Percentiles rank a stretch among this genome's conserved stretches.
Evolutionary conservation across 2,329 filamentous ascomycete species (phyloP).

Genomic region (Dothiorella sarmentorum): DNA sequence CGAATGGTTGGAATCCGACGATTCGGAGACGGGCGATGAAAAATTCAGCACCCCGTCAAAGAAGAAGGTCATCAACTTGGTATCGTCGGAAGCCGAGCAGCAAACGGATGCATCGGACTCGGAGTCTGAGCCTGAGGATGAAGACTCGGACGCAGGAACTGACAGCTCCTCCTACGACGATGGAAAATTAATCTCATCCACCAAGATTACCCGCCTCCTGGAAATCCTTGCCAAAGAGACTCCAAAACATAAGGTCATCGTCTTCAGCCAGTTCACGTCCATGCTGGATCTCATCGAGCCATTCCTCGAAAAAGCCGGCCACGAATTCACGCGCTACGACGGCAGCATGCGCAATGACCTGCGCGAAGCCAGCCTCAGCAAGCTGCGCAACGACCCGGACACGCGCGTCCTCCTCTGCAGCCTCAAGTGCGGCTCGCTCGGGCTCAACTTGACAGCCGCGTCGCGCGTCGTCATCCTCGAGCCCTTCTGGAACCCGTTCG

Average conservation of each 20-base stretch:
- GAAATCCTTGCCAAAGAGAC: slow-evolving; percentile 76
- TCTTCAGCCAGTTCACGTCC: slow-evolving; percentile 96
- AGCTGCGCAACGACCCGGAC: slow-evolving; percentile 68
- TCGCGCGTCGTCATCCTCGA: slow-evolving; percentile 92
- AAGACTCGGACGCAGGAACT: slow-evolving; percentile 37
- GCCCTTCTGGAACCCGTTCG: slow-evolving; percentile 98
- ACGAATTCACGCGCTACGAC: slow-evolving; percentile 86
- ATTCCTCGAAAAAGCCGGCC: slow-evolving; percentile 71
- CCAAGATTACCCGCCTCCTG: slow-evolving; percentile 86
- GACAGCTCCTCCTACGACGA: slow-evolving; percentile 37
- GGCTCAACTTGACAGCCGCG: slow-evolving; percentile 90
- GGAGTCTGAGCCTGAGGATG: slow-evolving; percentile 31
- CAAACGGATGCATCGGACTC: slow-evolving; percentile 24
- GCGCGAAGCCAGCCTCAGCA: slow-evolving; percentile 79
- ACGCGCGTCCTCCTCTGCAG: slow-evolving; percentile 87
- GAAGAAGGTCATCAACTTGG: slow-evolving; percentile 53
- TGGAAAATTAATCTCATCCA: slow-evolving; percentile 62
- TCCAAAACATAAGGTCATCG: slow-evolving; percentile 87
- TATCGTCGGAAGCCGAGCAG: slow-evolving; percentile 43
- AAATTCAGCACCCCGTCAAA: slow-evolving; percentile 28
- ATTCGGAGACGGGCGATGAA: slow-evolving; percentile 58
- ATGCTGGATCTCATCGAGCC: slow-evolving; percentile 97
- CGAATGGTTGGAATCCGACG: slow-evolving; percentile 70
- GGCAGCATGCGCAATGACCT: slow-evolving; percentile 91
- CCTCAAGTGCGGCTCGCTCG: slow-evolving; percentile 87